Evolutionary conservation across 2,329 filamentous ascomycete species (phyloP).

Genomic region (Verticillium alfalfae): DNA sequence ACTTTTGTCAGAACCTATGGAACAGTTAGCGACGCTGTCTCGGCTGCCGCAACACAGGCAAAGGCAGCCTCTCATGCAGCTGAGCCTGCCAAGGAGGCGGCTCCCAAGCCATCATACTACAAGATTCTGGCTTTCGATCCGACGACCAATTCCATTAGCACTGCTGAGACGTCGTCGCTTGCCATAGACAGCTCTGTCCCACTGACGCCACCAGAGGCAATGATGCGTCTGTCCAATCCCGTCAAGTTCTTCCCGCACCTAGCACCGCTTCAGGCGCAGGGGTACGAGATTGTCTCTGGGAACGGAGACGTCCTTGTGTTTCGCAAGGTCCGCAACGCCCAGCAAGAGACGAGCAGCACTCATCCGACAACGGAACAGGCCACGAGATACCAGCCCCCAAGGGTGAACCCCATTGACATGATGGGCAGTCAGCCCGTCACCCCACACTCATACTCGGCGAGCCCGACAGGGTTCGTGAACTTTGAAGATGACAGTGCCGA

Average conservation of each 20-base stretch:
- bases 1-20: slow-evolving; percentile 28
- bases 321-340: slow-evolving; percentile 46
- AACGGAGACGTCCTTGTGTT: slow-evolving; percentile 60
- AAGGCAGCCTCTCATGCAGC: not conserved
- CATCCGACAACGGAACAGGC: slow-evolving; percentile 6
- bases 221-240: slow-evolving; percentile 56
- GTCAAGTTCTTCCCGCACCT: slow-evolving; percentile 63
- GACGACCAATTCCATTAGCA: slow-evolving; percentile 48
- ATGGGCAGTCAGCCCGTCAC: slow-evolving; percentile 34
- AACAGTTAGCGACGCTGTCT: slow-evolving; percentile 3
- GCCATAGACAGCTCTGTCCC: slow-evolving; percentile 41
- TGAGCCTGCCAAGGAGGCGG: not conserved
- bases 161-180: slow-evolving; percentile 55
- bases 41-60: slow-evolving; percentile 1
- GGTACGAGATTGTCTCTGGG: slow-evolving; percentile 63
- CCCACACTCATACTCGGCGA: slow-evolving; percentile 51
- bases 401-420: slow-evolving; percentile 56
- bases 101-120: slow-evolving; percentile 35
- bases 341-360: not conserved
- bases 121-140: slow-evolving; percentile 64
- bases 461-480: slow-evolving; percentile 61
- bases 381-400: slow-evolving; percentile 9
- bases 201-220: slow-evolving; percentile 52
- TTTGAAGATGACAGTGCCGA: slow-evolving; percentile 30
- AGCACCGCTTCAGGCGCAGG: slow-evolving; percentile 49